Evolutionary conservation across 2,329 filamentous ascomycete species (phyloP).

Genomic region (Falciphora oryzae): DNA sequence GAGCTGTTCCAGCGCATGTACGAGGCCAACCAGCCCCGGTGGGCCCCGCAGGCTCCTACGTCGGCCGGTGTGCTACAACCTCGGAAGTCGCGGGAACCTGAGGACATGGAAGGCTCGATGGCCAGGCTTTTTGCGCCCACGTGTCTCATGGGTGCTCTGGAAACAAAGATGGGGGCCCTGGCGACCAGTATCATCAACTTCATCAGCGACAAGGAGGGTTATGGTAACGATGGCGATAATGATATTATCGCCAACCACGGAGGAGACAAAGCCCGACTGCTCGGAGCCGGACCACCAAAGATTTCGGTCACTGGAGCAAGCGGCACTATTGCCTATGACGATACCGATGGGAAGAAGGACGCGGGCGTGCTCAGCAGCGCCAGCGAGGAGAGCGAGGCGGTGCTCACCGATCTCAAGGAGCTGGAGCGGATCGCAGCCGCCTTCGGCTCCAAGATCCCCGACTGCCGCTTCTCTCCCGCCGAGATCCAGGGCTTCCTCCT

Average conservation of each 20-base stretch:
- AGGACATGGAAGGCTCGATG: background rate
- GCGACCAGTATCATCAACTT: background rate
- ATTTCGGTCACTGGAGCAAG: background rate
- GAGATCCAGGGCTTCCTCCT: conserved; percentile 61
- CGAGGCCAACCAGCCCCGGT: conserved; percentile 31
- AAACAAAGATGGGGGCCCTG: background rate
- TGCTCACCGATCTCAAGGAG: conserved; percentile 30
- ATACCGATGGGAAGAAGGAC: conserved; percentile 11
- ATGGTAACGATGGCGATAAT: background rate
- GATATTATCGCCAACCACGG: too few species aligned
- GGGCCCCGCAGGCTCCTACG: background rate
- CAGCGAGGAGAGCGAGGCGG: conserved; percentile 19
- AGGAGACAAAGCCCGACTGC: background rate
- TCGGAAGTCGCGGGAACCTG: background rate
- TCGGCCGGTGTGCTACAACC: too few species aligned
- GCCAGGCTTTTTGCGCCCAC: background rate
- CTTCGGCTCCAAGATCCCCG: conserved; percentile 49
- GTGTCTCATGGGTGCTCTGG: background rate
- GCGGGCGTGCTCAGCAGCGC: background rate
- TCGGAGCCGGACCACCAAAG: background rate
- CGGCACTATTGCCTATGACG: background rate
- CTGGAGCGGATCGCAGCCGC: conserved; percentile 37
- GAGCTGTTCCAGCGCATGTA: conserved; percentile 60
- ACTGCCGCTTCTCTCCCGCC: conserved; percentile 49
- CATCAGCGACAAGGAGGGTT: too few species aligned